phyloP scores from a whole-genome alignment of 2,329 filamentous ascomycete species.

The Graphiopsis chlorocephala region DNA sequence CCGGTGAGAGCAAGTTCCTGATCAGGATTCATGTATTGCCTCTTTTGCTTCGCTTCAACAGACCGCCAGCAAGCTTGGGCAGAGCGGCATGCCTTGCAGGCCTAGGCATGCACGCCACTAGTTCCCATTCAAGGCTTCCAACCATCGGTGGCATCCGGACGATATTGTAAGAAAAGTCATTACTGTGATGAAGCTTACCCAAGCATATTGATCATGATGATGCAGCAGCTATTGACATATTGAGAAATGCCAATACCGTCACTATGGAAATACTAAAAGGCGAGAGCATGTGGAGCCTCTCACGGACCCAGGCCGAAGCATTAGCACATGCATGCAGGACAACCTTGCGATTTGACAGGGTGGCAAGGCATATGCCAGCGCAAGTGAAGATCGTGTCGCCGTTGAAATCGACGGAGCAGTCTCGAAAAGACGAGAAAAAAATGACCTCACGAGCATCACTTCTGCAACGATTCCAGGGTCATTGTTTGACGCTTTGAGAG shows the following conservation, averaged over 20 bases:
- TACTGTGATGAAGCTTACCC: neutral
- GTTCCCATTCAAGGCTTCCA: neutral
- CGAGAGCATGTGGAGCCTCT: neutral
- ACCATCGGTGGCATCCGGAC: neutral
- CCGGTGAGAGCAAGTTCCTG: neutral
- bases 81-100: neutral
- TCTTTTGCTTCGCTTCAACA: neutral
- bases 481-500: neutral
- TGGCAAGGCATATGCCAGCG: neutral
- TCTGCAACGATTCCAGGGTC: neutral
- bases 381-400: slow-evolving; percentile 12
- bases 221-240: neutral
- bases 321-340: neutral
- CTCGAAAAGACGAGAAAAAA: slow-evolving; percentile 9
- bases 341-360: slow-evolving; percentile 2
- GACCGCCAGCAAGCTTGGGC: slow-evolving; percentile 2
- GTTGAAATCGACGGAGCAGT: neutral
- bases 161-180: neutral
- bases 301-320: slow-evolving; percentile 2
- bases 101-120: neutral
- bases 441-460: slow-evolving; percentile 2
- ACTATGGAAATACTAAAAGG: neutral
- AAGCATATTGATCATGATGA: slow-evolving; percentile 3
- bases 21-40: neutral
- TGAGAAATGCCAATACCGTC: neutral